Conservation (phyloP, 1,284 basidiomycete genomes). For the Naganishia cerealis region DNA sequence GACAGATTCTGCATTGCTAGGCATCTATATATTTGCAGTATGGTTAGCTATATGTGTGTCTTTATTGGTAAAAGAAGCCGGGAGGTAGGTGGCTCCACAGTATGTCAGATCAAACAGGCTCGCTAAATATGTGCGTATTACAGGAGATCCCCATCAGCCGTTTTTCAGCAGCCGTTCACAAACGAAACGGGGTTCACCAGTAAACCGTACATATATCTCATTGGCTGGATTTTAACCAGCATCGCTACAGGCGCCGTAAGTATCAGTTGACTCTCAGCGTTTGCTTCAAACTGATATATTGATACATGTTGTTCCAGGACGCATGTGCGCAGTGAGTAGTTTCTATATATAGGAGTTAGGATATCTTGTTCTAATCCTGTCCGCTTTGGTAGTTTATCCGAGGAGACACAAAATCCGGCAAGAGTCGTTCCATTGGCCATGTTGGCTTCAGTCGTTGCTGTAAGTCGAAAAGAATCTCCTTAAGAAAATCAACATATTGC, state of each 20-base stretch:
- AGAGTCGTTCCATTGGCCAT: constrained; percentile 53
- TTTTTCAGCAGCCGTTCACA: constrained; percentile 24
- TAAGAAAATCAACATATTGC: background rate
- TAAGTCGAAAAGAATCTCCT: constrained; percentile 30
- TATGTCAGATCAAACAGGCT: constrained; percentile 9
- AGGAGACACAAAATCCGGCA: constrained; percentile 53
- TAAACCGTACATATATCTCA: constrained; percentile 46
- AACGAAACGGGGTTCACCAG: constrained; percentile 39
- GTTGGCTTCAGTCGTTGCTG: constrained; percentile 42
- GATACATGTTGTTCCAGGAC: constrained; percentile 34
- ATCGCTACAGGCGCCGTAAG: constrained; percentile 48
- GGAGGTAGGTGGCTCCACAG: constrained; percentile 35
- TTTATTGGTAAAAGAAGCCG: constrained; percentile 41
- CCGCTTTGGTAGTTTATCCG: constrained; percentile 44
- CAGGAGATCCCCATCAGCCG: constrained; percentile 10
- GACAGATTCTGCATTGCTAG: constrained; percentile 10
- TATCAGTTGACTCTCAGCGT: background rate
- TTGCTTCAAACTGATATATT: background rate
- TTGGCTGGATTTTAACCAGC: constrained; percentile 50
- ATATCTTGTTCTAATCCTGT: background rate
- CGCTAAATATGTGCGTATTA: constrained; percentile 2
- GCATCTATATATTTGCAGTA: constrained; percentile 37
- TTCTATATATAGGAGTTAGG: background rate
- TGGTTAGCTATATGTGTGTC: constrained; percentile 49
- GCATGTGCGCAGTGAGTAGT: constrained; percentile 47